phyloP scores from a whole-genome alignment of 1,284 basidiomycete species.

The Cryptococcus sp. region DNA sequence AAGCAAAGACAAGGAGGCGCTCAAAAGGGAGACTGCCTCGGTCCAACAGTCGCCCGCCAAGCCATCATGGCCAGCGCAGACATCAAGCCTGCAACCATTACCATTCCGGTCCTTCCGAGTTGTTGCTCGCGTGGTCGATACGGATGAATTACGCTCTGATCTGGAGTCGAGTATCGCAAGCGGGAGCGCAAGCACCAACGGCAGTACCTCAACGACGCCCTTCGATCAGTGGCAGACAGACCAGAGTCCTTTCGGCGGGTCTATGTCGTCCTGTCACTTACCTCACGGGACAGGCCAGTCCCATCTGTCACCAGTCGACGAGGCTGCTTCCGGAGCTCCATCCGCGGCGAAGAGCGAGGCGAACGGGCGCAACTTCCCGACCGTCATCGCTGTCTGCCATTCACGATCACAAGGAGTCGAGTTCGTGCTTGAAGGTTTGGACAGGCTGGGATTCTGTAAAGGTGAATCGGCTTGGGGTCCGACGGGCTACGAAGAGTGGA shows the following conservation, averaged over 20 bases:
- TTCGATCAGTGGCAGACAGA: constrained; percentile 15
- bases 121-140: constrained; percentile 48
- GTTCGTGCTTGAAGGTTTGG: constrained; percentile 53
- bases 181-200: background rate
- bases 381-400: constrained; percentile 54
- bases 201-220: background rate
- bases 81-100: constrained; percentile 30
- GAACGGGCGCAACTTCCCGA: constrained; percentile 48
- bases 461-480: constrained; percentile 53
- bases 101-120: constrained; percentile 52
- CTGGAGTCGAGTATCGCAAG: background rate
- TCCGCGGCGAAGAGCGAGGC: constrained; percentile 17
- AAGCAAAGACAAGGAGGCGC: constrained; percentile 30
- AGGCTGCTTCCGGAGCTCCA: constrained; percentile 4
- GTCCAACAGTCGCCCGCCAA: background rate
- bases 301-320: background rate
- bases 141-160: constrained; percentile 41
- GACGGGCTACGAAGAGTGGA: constrained; percentile 54
- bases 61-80: background rate
- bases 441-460: constrained; percentile 51
- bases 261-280: background rate
- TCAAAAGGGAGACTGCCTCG: constrained; percentile 18
- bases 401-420: constrained; percentile 51
- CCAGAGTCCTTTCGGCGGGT: constrained; percentile 4
- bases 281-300: background rate